Evolutionary conservation across 805 yeast genomes (phyloP), one percentile per base, ranked within the genome.

Genomic region (Cyberlindnera mrakii): DNA sequence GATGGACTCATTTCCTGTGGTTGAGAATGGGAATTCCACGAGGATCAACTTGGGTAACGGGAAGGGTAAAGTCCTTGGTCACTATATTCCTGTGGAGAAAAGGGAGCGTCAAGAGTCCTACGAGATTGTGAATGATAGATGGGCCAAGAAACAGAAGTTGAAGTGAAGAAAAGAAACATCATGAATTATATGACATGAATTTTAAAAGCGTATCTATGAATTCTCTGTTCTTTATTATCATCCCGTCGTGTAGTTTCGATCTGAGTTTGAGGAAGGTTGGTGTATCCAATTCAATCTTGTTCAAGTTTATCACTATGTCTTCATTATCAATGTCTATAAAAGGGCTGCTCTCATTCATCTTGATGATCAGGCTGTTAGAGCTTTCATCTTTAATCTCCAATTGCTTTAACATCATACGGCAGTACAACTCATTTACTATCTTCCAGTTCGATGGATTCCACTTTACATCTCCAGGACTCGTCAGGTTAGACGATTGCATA

Each of bases 1-100:
- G 56, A 13, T 40, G 19, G 49, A 52, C 1, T 30, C 44, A 4
- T 52, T 66, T 37, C 49, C 47, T 20, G 20, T 4, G 13, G 19
- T 15, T 2, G 13, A 16, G 29, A 30, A 31, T 17, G 30, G 39
- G 1, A 38, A 39, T 9, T 42, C 41, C 42, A 50, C 58, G 14
- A 55, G 62, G 18, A 66, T 82, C 27, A 83, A 83, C 53, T 52
- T 75, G 0, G 96, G 97, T n/a, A 83, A 83, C 58, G 97, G 97
- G 0, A 61, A 64, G 25, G 95, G 93, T 1, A 71, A 79, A 40
- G 67, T 75, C n/a, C 69, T 70, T 38, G 66, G 70, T 13, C 67
- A 63, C 15, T 86, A 89, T 57, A 71, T 73, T 5, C 82, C 84
- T 7, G 59, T 88, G 33, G 52, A 55, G 9, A 60, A 78, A 20